phyloP scores from a whole-genome alignment of 108 stramenopile species.

The Cyclostephanos tholiformis region DNA sequence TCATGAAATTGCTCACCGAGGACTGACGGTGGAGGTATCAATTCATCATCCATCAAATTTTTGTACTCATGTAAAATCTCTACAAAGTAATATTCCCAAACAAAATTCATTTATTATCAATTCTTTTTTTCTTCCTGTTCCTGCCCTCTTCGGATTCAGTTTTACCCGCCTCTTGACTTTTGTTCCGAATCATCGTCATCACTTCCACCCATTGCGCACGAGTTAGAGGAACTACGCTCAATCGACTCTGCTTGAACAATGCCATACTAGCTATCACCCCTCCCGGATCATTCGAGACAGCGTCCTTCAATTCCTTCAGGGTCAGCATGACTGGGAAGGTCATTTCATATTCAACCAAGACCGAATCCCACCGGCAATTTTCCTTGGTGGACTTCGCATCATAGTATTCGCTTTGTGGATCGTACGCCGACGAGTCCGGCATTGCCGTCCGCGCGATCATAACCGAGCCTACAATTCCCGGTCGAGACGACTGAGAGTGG shows the following conservation, averaged over 20 bases:
- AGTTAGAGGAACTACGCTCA: slow-evolving; percentile 55
- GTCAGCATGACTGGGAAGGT: slow-evolving; percentile 46
- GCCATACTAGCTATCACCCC: slow-evolving; percentile 49
- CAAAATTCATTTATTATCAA: background rate
- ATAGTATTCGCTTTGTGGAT: slow-evolving; percentile 50
- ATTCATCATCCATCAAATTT: too few relatives aligned
- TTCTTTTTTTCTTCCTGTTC: background rate
- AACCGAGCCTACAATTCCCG: slow-evolving; percentile 56
- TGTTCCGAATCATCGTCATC: slow-evolving; percentile 27
- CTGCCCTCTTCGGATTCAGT: background rate
- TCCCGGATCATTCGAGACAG: slow-evolving; percentile 25
- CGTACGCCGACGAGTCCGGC: slow-evolving; percentile 55
- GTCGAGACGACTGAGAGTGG: slow-evolving; percentile 43
- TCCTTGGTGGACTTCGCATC: slow-evolving; percentile 59
- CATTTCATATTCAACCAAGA: slow-evolving; percentile 51
- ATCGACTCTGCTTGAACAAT: slow-evolving; percentile 49
- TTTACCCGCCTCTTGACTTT: background rate
- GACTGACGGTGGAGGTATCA: slow-evolving; percentile 6
- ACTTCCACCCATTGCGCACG: slow-evolving; percentile 44
- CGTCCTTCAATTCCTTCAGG: slow-evolving; percentile 52
- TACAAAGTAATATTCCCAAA: too few relatives aligned
- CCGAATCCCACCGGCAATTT: slow-evolving; percentile 57
- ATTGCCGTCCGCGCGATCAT: slow-evolving; percentile 38
- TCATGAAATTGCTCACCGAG: slow-evolving; percentile 56
- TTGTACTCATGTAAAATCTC: too few relatives aligned